Percentiles rank a stretch among this genome's conserved stretches.
Evolutionary conservation across 352 stramenopile species (phyloP).

Genomic region (Pythium phragmitis): DNA sequence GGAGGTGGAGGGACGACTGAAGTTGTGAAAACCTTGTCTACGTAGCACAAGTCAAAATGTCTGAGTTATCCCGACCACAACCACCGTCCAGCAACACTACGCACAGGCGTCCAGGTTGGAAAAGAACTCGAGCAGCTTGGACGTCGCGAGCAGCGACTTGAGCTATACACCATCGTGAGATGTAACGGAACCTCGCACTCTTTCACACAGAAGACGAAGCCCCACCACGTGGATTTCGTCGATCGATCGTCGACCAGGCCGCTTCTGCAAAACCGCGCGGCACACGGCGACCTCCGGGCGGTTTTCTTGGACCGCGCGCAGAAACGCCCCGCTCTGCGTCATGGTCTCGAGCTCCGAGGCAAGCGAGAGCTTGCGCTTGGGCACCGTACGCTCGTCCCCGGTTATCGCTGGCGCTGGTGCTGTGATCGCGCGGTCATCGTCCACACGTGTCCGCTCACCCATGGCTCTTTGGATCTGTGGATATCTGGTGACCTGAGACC

Average conservation of each 20-base stretch:
- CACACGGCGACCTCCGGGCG: slow-evolving; percentile 50
- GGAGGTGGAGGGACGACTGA: neutral
- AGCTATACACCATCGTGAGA: slow-evolving; percentile 36
- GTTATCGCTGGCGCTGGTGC: neutral
- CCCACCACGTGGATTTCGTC: slow-evolving; percentile 72
- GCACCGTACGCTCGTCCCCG: neutral
- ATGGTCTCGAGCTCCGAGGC: slow-evolving; percentile 33
- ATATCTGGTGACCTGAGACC: neutral
- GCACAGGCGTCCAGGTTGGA: slow-evolving; percentile 74
- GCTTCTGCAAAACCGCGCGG: slow-evolving; percentile 54
- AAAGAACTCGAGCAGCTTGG: slow-evolving; percentile 81
- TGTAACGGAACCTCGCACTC: neutral
- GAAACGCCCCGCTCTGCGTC: slow-evolving; percentile 28
- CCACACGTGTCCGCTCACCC: neutral
- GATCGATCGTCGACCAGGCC: slow-evolving; percentile 50
- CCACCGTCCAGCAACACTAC: slow-evolving; percentile 18
- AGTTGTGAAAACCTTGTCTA: slow-evolving; percentile 1
- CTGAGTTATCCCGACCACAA: neutral
- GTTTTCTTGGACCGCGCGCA: slow-evolving; percentile 34
- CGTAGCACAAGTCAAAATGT: neutral
- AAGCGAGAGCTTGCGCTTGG: slow-evolving; percentile 29
- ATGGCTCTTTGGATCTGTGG: neutral
- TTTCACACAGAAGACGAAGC: neutral
- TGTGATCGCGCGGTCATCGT: neutral
- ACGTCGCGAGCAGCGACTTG: slow-evolving; percentile 68